Evolutionary conservation across 2,329 filamentous ascomycete genomes (phyloP), one percentile per base, ranked within the genome.

Genomic region (Fusarium siculi): DNA sequence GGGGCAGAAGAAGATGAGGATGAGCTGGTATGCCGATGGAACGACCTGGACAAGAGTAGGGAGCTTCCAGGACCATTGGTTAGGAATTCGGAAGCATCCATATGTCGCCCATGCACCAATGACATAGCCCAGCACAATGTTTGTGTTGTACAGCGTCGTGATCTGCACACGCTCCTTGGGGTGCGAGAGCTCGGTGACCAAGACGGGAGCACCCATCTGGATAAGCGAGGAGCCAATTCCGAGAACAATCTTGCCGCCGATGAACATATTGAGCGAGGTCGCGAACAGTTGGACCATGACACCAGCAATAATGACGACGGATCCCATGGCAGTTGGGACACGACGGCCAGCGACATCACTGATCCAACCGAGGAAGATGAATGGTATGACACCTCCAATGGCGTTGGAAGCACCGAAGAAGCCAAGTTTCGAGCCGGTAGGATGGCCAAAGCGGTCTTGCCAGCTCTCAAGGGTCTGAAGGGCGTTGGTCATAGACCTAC

Each of bases 31-130:
- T 1, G 70, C 75, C 4, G 83, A 77, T 82, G 84, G 86, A 9
- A 85, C 66, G 47, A 85, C 84, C 75, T 90, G 89, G 4, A 88
- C 76, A 8, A 89, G 80, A 4, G 86, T 86, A 0, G 88, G 89
- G 23, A 76, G 57, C 19, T 72, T 71, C 74, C 74, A 76, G 0
- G 69, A 73, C 72, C 74, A 76, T 9, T 76, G 52, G 4, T 65
- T 68, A 2, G 63, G 66, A 5, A 76, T 76, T 0, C 74, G 69
- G 30, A 66, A 76, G 7, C 74, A 76, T 12, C 78, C 64, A 28
- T 79, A 75, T 16, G 74, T 81, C 5, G 65, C 70, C 74, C 74
- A 76, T 11, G 74, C 74, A 1, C 72, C 74, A 8, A 76, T 66
- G 1, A 76, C 72, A 25, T 74, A 76, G 2, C 74, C 72, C 7